Base-by-base conservation (phyloP, 805 yeast genomes). In the Scheffersomyces ergatensis region DNA sequence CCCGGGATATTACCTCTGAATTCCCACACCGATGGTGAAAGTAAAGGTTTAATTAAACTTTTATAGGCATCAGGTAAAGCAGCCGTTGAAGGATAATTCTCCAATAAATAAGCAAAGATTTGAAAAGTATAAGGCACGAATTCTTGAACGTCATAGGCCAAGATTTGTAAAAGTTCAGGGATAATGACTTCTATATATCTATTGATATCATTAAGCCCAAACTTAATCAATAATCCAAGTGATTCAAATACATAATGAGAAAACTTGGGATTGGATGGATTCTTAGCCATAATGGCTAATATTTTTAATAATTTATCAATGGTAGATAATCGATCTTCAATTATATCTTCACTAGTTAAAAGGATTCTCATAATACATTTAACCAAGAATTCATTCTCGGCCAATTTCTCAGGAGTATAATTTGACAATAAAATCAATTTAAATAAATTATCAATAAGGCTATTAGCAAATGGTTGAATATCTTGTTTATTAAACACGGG, bases 11-110 rank as follows among this genome's bases (percentile, higher is more conserved):
- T 93, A 13, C 98, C 99, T 48, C 82, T 76, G 45, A 78, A 79
- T 60, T 93, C 98, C 99, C 99, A 93, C 27, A 90, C 83, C 5
- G 80, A 61, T n/a, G 98, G 97, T 1, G 96, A 78, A 51, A 93
- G 70, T 34, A 93, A 67, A 1, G 99, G 98, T 48, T 81, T 81
- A 16, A 89, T 73, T 36, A 93, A 70, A 41, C 77, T 81, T 42
- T 72, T 76, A 55, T 80, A 87, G 23, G 80, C 69, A 1, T 66
- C 74, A 1, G 97, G 93, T 18, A 93, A 68, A 2, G 74, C 67
- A 0, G 63, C 51, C 1, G 60, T 47, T 3, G 45, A 50, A 3
- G 86, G 85, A 32, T 76, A 72, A 16, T 69, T 67, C 49, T 86
- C 95, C 34, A 93, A 70, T 47, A 87, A 62, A 57, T 68, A 89